Conservation (phyloP, 805 yeast genomes). For the Ascoidea asiatica region DNA sequence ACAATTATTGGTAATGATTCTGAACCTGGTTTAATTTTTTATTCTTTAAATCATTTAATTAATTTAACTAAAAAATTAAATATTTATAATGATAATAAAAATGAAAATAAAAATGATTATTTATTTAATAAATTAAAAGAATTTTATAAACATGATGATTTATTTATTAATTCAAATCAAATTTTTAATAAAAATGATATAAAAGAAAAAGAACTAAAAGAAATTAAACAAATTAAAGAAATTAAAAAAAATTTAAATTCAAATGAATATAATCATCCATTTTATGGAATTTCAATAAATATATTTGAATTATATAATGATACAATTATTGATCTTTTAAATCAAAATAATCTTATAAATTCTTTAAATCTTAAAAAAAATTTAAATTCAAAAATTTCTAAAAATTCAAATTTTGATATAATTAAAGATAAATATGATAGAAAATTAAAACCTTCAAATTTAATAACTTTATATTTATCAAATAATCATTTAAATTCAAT, state of each 20-base stretch:
- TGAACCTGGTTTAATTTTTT: constrained; percentile 25
- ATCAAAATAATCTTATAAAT: constrained; percentile 5
- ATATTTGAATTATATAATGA: constrained; percentile 42
- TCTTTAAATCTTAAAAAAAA: constrained; percentile 15
- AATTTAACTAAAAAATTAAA: constrained; percentile 10
- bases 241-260: constrained; percentile 11
- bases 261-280: constrained; percentile 1
- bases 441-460: constrained; percentile 28
- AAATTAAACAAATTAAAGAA: constrained; percentile 6
- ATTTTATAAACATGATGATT: constrained; percentile 10
- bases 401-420: constrained; percentile 24
- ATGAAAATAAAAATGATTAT: constrained; percentile 9
- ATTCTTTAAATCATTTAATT: constrained; percentile 21
- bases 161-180: constrained; percentile 7
- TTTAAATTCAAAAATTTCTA: constrained; percentile 11
- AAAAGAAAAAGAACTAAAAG: constrained; percentile 10
- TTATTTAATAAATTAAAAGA: constrained; percentile 11
- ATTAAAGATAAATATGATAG: constrained; percentile 28
- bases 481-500: constrained; percentile 25
- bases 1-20: constrained; percentile 22
- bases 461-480: constrained; percentile 25
- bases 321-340: constrained; percentile 24
- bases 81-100: constrained; percentile 10
- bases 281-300: constrained; percentile 29
- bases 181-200: constrained; percentile 13